Percentiles rank a stretch among this genome's conserved stretches.
phyloP scores from a whole-genome alignment of 2,329 filamentous ascomycete genomes.

The Plectosphaerella plurivora region DNA sequence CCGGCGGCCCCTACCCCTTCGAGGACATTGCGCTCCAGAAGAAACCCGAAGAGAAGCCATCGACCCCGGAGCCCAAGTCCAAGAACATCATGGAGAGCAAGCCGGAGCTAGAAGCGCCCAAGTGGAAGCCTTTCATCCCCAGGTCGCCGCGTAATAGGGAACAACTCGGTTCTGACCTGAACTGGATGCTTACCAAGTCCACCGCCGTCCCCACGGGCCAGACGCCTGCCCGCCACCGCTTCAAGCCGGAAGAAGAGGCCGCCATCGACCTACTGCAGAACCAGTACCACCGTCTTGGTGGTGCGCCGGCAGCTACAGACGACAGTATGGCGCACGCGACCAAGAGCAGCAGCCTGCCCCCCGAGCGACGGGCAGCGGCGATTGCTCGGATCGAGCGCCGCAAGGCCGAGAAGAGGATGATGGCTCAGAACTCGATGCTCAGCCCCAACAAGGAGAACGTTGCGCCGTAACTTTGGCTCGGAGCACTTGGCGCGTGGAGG shows the following conservation, averaged over 20 bases:
- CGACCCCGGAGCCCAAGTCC: neutral
- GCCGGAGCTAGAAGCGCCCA: conserved; percentile 24
- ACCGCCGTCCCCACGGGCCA: conserved; percentile 16
- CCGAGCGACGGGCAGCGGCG: conserved; percentile 48
- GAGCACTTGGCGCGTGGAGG: neutral
- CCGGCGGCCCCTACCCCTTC: neutral
- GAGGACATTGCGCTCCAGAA: conserved; percentile 1
- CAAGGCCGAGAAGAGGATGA: conserved; percentile 39
- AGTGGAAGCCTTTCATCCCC: conserved; percentile 37
- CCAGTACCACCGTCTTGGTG: conserved; percentile 39
- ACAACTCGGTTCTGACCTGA: conserved; percentile 27
- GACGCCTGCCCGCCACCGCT: conserved; percentile 18
- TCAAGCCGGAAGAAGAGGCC: conserved; percentile 22
- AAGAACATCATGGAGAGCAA: conserved; percentile 7
- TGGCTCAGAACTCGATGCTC: conserved; percentile 13
- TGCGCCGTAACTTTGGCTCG: conserved; percentile 11
- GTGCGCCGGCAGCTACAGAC: no score
- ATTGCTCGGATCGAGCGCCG: conserved; percentile 50
- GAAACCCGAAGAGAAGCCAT: neutral
- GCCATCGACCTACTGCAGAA: conserved; percentile 41
- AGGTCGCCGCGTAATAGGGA: conserved; percentile 32
- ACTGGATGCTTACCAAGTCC: conserved; percentile 22
- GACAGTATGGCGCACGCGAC: conserved; percentile 24
- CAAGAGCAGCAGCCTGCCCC: conserved; percentile 35
- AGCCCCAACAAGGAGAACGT: conserved; percentile 49